These are phyloP conservation scores for Populus nigra DNA, from an alignment of 345 rosid species.

Conservation along the genomic window DNA sequence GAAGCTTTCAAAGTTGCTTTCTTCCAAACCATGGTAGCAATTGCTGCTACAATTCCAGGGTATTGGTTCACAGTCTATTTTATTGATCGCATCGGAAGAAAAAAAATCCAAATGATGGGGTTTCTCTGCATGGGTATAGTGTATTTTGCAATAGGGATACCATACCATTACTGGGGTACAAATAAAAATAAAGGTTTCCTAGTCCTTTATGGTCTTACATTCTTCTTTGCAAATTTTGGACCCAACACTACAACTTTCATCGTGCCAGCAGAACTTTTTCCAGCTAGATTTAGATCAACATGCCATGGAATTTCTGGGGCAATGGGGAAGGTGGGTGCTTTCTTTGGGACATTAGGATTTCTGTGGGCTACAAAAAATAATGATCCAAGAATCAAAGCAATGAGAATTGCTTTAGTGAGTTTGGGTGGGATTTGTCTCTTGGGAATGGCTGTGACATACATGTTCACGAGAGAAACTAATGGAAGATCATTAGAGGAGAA, in stretches of 20 bases:
- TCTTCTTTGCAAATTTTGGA: conserved; percentile 82
- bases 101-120: conserved; percentile 59
- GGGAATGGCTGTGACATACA: conserved; percentile 48
- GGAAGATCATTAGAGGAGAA: conserved; percentile 73
- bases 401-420: conserved; percentile 37
- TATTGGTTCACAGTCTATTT: conserved; percentile 60
- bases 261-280: conserved; percentile 76
- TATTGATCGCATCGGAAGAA: conserved; percentile 64
- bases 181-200: conserved; percentile 35
- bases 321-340: conserved; percentile 66
- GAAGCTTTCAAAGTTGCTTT: conserved; percentile 46
- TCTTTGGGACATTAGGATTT: conserved; percentile 60
- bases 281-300: conserved; percentile 76
- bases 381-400: conserved; percentile 19
- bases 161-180: conserved; percentile 37
- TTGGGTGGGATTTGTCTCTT: conserved; percentile 55
- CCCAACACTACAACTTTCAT: conserved; percentile 83
- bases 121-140: conserved; percentile 60
- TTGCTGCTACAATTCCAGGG: conserved; percentile 60
- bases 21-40: conserved; percentile 47
- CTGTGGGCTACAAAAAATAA: conserved; percentile 38
- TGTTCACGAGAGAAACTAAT: conserved; percentile 59
- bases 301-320: conserved; percentile 85
- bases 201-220: conserved; percentile 47
- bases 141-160: conserved; percentile 46